Conservation (phyloP, 75 land plant genomes). For the Selaginella tamariscina region DNA sequence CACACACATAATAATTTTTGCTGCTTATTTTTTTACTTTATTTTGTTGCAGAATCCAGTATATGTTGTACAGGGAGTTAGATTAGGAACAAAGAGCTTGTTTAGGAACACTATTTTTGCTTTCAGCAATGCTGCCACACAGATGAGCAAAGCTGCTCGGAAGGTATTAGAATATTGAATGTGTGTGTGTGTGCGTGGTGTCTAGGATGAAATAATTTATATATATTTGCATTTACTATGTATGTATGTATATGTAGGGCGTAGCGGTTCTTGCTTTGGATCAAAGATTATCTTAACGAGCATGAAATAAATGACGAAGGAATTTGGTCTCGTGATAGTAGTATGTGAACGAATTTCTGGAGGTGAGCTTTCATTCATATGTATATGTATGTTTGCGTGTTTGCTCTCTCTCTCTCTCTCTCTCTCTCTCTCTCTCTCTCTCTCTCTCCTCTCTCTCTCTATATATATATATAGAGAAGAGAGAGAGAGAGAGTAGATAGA, state of each 20-base stretch:
- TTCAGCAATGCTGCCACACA: conserved; percentile 92
- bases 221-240: neutral
- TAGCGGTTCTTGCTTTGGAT: conserved; percentile 82
- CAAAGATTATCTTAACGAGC: conserved; percentile 36
- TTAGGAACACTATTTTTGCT: conserved; percentile 83
- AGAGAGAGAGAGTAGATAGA: too few relatives aligned
- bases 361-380: too few relatives aligned
- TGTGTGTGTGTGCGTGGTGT: neutral
- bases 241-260: conserved; percentile 42
- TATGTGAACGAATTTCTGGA: conserved; percentile 72
- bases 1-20: too few relatives aligned
- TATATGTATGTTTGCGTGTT: too few relatives aligned
- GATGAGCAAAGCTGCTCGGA: conserved; percentile 88
- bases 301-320: conserved; percentile 36
- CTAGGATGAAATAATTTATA: neutral
- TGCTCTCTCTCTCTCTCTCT: too few relatives aligned
- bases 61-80: conserved; percentile 64
- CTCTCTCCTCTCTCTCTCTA: too few relatives aligned
- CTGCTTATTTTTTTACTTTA: too few relatives aligned
- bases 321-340: conserved; percentile 51
- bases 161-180: conserved; percentile 41
- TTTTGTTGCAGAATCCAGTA: conserved; percentile 59
- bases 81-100: conserved; percentile 71
- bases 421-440: too few relatives aligned
- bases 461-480: too few relatives aligned